Percentiles rank a stretch among this genome's conserved stretches.
Conservation (phyloP, 2,329 filamentous ascomycete genomes). For the Fusarium proliferatum region DNA sequence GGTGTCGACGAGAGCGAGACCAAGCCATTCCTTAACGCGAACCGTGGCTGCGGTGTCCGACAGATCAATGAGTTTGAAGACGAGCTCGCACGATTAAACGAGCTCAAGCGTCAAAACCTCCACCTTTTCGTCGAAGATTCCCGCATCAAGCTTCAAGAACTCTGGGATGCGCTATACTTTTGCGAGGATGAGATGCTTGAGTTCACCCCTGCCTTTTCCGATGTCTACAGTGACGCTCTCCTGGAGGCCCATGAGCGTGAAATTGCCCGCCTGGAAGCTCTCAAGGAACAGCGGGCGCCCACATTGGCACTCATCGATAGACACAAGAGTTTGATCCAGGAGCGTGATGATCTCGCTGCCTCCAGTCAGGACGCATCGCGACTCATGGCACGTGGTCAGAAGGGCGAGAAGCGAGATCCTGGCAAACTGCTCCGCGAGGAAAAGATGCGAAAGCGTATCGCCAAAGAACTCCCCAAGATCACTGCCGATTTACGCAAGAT, state of each 20-base stretch:
- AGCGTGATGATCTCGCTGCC: conserved; percentile 86
- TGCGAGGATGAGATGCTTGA: conserved; percentile 99
- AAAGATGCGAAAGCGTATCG: conserved; percentile 97
- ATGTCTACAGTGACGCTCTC: conserved; percentile 95
- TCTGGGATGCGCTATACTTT: conserved; percentile 95
- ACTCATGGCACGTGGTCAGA: conserved; percentile 89
- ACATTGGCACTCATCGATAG: conserved; percentile 84
- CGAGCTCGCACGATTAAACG: conserved; percentile 85
- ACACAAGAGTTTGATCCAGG: conserved; percentile 83
- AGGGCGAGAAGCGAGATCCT: conserved; percentile 93
- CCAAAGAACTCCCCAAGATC: conserved; percentile 95
- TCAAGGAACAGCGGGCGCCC: conserved; percentile 89
- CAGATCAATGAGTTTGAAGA: conserved; percentile 97
- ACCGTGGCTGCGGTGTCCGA: conserved; percentile 89
- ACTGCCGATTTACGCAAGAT: conserved; percentile 82
- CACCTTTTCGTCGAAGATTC: conserved; percentile 97
- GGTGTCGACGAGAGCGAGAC: conserved; percentile 84
- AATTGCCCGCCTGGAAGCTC: conserved; percentile 80
- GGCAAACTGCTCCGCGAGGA: conserved; percentile 94
- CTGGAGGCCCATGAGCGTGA: conserved; percentile 95
- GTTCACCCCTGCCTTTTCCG: conserved; percentile 95
- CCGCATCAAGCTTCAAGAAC: conserved; percentile 87
- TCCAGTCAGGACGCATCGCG: conserved; percentile 96
- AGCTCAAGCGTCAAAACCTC: conserved; percentile 94
- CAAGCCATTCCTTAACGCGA: conserved; percentile 85